A percentile compares a stretch with the other conserved stretches of the same genome.
Conservation (phyloP, 176 grass and related monocot genomes). For the Oryza australiensis region DNA sequence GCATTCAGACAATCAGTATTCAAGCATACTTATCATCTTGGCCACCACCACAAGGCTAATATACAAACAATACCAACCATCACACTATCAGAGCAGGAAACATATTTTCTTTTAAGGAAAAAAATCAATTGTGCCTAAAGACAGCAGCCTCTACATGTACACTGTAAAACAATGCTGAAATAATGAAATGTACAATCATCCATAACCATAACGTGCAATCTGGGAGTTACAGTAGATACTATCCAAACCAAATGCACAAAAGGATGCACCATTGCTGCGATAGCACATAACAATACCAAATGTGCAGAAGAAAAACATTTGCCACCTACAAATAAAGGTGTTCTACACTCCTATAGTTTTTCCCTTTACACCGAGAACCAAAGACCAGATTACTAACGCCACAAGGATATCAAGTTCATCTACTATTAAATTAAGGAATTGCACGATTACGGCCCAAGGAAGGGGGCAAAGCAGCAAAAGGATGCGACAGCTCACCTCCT, state of each 20-base stretch:
- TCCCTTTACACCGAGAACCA: conserved; percentile 5
- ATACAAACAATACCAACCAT: conserved; percentile 6
- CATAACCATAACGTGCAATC: background rate
- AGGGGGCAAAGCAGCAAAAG: background rate
- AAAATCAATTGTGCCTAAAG: background rate
- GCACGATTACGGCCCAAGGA: background rate
- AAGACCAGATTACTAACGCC: conserved; percentile 1
- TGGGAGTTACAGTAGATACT: background rate
- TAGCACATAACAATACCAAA: background rate
- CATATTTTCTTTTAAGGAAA: background rate
- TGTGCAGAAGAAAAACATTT: background rate
- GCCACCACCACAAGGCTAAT: background rate
- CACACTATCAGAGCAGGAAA: background rate
- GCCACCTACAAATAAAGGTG: background rate
- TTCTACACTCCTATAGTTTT: background rate
- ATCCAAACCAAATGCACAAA: background rate
- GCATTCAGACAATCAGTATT: background rate
- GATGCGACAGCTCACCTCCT: conserved; percentile 67
- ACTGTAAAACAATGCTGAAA: background rate
- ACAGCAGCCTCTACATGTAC: background rate
- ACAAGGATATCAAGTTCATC: background rate
- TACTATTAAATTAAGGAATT: conserved; percentile 3
- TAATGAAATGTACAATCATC: background rate
- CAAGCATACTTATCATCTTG: background rate
- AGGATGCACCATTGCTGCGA: background rate